phyloP scores from a whole-genome alignment of 257 asterid species.

The Phtheirospermum japonicum region DNA sequence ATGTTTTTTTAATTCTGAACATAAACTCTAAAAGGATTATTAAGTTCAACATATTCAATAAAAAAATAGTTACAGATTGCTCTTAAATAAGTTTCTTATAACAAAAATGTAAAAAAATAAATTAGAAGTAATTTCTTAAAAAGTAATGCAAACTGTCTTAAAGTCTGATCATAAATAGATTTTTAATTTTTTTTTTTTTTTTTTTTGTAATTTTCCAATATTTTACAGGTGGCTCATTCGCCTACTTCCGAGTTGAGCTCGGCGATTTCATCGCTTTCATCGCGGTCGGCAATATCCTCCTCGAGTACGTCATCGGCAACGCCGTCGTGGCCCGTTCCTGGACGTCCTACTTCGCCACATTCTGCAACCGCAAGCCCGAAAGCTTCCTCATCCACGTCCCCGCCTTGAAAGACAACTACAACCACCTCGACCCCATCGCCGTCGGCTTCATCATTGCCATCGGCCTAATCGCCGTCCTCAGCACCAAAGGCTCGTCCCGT shows the following conservation, averaged over 20 bases:
- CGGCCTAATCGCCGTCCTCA: constrained; percentile 33
- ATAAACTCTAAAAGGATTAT: too few relatives aligned
- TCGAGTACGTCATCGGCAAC: constrained; percentile 66
- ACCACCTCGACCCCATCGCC: constrained; percentile 61
- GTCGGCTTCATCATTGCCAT: neutral
- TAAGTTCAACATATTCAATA: too few relatives aligned
- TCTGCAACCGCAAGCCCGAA: constrained; percentile 38
- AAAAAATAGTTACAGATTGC: too few relatives aligned
- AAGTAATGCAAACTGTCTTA: too few relatives aligned
- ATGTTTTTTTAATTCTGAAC: too few relatives aligned
- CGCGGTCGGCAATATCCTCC: constrained; percentile 80
- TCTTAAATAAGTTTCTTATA: too few relatives aligned
- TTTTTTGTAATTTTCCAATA: too few relatives aligned
- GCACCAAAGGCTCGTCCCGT: too few relatives aligned
- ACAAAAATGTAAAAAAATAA: too few relatives aligned
- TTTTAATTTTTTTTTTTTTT: too few relatives aligned
- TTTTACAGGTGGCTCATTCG: constrained; percentile 62
- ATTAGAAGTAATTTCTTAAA: too few relatives aligned
- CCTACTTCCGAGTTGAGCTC: constrained; percentile 81
- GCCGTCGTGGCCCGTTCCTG: constrained; percentile 91
- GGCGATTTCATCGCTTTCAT: constrained; percentile 86
- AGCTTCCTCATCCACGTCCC: constrained; percentile 46
- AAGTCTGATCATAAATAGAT: too few relatives aligned
- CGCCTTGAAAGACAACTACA: constrained; percentile 42
- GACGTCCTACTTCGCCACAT: constrained; percentile 89